A percentile compares a stretch with the other conserved stretches of the same genome.
Conservation (phyloP, 768 basidiomycete genomes). For the Stropharia rugosoannulata region DNA sequence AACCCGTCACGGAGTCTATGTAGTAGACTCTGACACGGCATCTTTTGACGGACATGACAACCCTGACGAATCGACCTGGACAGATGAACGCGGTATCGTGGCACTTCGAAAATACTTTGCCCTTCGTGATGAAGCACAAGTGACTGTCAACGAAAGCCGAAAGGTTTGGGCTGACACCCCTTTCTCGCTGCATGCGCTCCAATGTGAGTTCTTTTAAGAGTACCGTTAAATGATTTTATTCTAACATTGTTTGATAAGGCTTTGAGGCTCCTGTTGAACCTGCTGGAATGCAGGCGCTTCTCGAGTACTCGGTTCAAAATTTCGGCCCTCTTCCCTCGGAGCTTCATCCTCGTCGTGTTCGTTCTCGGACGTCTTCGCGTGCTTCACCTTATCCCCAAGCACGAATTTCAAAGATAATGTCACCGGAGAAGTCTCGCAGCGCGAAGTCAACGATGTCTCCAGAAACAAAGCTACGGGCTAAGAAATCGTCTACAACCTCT, state of each 20-base stretch:
- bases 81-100: slow-evolving; percentile 66
- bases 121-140: slow-evolving; percentile 65
- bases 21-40: slow-evolving; percentile 58
- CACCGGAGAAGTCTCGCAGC: slow-evolving; percentile 37
- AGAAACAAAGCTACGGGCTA: neutral
- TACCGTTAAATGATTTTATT: neutral
- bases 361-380: slow-evolving; percentile 70
- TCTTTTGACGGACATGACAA: slow-evolving; percentile 31
- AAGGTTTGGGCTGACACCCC: slow-evolving; percentile 68
- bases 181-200: slow-evolving; percentile 68
- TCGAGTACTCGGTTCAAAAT: slow-evolving; percentile 70
- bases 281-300: slow-evolving; percentile 67
- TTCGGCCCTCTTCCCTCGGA: slow-evolving; percentile 76
- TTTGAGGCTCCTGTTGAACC: slow-evolving; percentile 69
- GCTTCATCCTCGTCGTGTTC: slow-evolving; percentile 56
- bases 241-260: slow-evolving; percentile 37
- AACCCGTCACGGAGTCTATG: slow-evolving; percentile 42
- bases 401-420: slow-evolving; percentile 44
- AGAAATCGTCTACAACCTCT: slow-evolving; percentile 4
- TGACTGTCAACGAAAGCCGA: slow-evolving; percentile 65
- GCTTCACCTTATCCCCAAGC: slow-evolving; percentile 69
- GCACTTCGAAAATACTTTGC: slow-evolving; percentile 68
- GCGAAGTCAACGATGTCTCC: neutral
- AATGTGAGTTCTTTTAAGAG: slow-evolving; percentile 49
- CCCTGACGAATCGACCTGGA: slow-evolving; percentile 48